Evolutionary conservation across 2,329 filamentous ascomycete species (phyloP), one percentile per base, ranked within the genome.

Genomic region (Penicillium polonicum): DNA sequence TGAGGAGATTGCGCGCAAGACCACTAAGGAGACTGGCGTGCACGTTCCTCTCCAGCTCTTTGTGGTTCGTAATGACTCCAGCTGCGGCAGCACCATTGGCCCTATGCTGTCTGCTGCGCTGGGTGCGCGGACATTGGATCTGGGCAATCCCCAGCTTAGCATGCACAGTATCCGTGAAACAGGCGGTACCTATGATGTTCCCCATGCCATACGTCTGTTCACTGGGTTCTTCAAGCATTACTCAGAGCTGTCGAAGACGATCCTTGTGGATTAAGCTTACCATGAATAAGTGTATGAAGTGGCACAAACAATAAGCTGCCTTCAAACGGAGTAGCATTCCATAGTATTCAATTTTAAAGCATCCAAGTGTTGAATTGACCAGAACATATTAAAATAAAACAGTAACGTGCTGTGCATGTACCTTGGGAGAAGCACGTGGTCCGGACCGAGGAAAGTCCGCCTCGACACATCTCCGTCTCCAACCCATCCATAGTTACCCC

Each of bases 161-260:
- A 97, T 97, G 94, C 93, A 97, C 78, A 94, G 90, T 71, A 97
- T 97, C 70, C 87, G 94, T 54, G 94, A 97, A 82, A 96, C 91
- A 43, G 90, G 90, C 25, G 94, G 94, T 39, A 86, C 88, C 1
- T 85, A 92, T 67, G 93, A 99, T 77, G 89, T 97, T 0, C 90
- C 89, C 66, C 85, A 94, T 77, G 90, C 90, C 0, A 87, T 96
- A 63, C 88, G 88, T 70, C 74, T 99, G 52, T 97, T 99, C 75
- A 86, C 89, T 63, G 86, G 88, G 65, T 99, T 97, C 78, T 92
- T 96, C 73, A 82, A 88, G 65, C 84, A 89, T 71, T 99, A 92
- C 72, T 89, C 89, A n/a, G 84, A 85, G 63, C 74, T 97, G 67
- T 91, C 96, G 78, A 81, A 84, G 64, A 93, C 85, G 75, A 93